These are phyloP conservation scores for Stromatinia cepivora DNA, from an alignment of 2,329 filamentous ascomycete genomes.

Conservation along the genomic window DNA sequence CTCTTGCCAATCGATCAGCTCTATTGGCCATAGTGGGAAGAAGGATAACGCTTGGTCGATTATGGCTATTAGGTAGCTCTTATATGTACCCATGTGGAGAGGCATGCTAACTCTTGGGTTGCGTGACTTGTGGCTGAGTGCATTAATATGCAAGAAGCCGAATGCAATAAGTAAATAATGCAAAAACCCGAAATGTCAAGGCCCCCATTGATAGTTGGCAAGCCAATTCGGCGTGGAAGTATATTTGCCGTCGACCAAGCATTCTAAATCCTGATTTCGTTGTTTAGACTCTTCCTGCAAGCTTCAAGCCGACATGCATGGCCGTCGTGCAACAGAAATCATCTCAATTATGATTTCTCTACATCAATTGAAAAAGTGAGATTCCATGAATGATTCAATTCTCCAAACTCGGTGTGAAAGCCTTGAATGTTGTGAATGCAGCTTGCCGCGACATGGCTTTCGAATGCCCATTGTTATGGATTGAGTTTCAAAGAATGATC, in stretches of 20 bases:
- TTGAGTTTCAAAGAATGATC: too few relatives aligned
- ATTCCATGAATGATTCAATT: neutral
- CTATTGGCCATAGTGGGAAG: too few relatives aligned
- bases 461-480: too few relatives aligned
- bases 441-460: neutral
- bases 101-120: too few relatives aligned
- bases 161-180: neutral
- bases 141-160: too few relatives aligned
- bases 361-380: too few relatives aligned
- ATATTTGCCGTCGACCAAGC: neutral
- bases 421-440: neutral
- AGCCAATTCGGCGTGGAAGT: neutral
- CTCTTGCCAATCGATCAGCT: too few relatives aligned
- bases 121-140: too few relatives aligned
- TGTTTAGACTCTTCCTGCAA: neutral
- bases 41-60: too few relatives aligned
- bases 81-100: too few relatives aligned
- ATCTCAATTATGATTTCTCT: too few relatives aligned
- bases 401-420: neutral
- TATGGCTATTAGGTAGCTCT: too few relatives aligned
- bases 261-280: neutral
- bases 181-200: neutral
- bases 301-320: neutral
- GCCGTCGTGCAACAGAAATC: neutral
- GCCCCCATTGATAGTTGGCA: neutral